phyloP scores from a whole-genome alignment of 2,329 filamentous ascomycete species.

The Thelonectria olida region DNA sequence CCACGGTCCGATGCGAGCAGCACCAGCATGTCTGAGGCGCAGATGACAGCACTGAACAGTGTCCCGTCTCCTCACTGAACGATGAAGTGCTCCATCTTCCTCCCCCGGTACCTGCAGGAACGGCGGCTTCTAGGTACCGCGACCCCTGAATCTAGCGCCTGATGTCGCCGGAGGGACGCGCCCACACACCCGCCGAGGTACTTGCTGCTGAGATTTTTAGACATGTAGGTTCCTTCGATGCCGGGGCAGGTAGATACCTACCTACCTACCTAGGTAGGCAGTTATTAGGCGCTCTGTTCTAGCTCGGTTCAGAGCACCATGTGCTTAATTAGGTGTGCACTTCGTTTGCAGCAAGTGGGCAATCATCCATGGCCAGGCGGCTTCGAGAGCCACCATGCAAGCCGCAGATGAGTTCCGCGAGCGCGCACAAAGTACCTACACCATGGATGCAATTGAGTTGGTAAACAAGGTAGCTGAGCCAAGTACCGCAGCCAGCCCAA shows the following conservation, averaged over 20 bases:
- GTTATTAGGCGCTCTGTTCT: too few species aligned
- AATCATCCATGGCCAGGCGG: not conserved
- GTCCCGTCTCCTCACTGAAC: not conserved
- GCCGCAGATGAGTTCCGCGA: not conserved
- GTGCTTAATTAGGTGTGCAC: too few species aligned
- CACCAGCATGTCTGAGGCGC: not conserved
- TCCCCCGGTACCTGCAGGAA: constrained; percentile 43
- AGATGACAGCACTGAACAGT: not conserved
- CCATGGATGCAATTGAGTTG: too few species aligned
- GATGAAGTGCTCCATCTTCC: not conserved
- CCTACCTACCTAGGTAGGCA: not conserved
- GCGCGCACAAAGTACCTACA: not conserved
- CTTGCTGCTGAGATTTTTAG: constrained; percentile 11
- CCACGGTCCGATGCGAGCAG: too few species aligned
- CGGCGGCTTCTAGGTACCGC: constrained; percentile 35
- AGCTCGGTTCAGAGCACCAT: too few species aligned
- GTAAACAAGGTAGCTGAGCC: not conserved
- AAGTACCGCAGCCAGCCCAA: not conserved
- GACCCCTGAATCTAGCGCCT: constrained; percentile 31
- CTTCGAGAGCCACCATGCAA: too few species aligned
- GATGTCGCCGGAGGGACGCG: constrained; percentile 18
- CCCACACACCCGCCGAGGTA: constrained; percentile 22
- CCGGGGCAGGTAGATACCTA: constrained; percentile 13
- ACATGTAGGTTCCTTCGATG: constrained; percentile 11
- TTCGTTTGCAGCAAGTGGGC: constrained; percentile 14